Base-by-base conservation (phyloP, 306 rosid species). In the Sechiopsis laciniata region DNA sequence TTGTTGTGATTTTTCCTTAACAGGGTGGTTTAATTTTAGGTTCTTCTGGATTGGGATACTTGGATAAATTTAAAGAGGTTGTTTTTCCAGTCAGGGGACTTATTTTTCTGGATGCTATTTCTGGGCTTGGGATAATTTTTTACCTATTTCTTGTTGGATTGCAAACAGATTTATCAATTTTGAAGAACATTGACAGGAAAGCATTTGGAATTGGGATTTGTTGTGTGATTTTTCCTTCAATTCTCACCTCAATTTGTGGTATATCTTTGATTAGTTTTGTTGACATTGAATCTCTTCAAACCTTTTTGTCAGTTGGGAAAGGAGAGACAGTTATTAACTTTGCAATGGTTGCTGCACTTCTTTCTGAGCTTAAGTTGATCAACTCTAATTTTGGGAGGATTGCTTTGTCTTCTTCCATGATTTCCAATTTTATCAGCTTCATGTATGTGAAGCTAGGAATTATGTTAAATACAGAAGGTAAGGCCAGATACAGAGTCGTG, bases 21-120 rank as follows among this genome's bases (percentile, higher is more conserved):
- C 82, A 83, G 84, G 82, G 84, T 35, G 80, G 84, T 45, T 59
- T 78, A 35, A 14, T 81, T 20, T 57, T 81, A 55, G 84, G 87
- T 32, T 80, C 81, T 22, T 80, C 81, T 14, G 73, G 65, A 72
- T 26, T 81, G 17, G 73, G 79, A 55, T 46, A 62, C 69, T 68
- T 9, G 62, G 6, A 17, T 7, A 7, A 15, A 21, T 69, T 81
- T 45, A 61, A 2, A n/a, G 3, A 15, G 0, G 12, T 16, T 0
- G 1, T 78, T 12, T 84, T 84, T 50, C 87, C 85, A 1, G 20
- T 73, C 9, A 73, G 76, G 67, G 70, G 87, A 50, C 73, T 81
- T 73, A 1, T 84, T 32, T 8, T 76, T 46, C 70, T 84, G 8
- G 87, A 84, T 20, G 24, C 70, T 1, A 1, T 78, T 19, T 76